These are phyloP conservation scores for Russula griseocarnosa DNA, from an alignment of 768 basidiomycete genomes.

Conservation along the genomic window DNA sequence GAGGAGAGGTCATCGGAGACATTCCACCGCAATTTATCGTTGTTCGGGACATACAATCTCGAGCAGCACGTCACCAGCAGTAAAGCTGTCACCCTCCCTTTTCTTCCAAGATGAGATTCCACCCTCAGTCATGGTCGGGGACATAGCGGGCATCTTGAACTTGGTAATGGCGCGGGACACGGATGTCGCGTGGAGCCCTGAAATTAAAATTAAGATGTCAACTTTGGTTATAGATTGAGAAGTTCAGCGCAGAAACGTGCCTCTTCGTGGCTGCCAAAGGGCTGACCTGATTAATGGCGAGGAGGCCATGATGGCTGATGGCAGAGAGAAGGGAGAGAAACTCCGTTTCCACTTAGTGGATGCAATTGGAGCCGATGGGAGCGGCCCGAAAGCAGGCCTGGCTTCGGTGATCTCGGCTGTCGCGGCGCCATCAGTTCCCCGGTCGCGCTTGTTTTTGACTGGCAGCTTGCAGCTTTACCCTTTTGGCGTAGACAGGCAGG, in stretches of 20 bases:
- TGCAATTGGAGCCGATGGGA: background rate
- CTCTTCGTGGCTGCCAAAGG: slow-evolving; percentile 14
- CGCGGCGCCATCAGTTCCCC: background rate
- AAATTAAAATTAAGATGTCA: slow-evolving; percentile 1
- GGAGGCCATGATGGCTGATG: slow-evolving; percentile 11
- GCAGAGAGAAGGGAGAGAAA: background rate
- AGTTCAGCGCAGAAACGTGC: background rate
- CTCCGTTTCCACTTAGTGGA: slow-evolving; percentile 6
- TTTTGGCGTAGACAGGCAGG: background rate
- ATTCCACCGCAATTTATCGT: background rate
- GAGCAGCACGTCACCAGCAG: slow-evolving; percentile 78
- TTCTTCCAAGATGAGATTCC: slow-evolving; percentile 91
- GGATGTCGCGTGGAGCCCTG: slow-evolving; percentile 54
- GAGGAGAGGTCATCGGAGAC: background rate
- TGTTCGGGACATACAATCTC: slow-evolving; percentile 67
- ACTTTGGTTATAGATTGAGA: background rate
- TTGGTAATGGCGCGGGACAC: slow-evolving; percentile 60
- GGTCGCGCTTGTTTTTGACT: background rate
- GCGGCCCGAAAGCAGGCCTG: background rate
- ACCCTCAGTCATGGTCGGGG: slow-evolving; percentile 94
- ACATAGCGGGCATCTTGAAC: slow-evolving; percentile 95
- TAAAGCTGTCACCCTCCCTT: slow-evolving; percentile 74
- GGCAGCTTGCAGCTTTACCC: background rate
- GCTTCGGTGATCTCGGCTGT: background rate
- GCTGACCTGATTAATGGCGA: slow-evolving; percentile 14